Evolutionary conservation across 2,329 filamentous ascomycete species (phyloP).

Genomic region (Venturia aucupariae): DNA sequence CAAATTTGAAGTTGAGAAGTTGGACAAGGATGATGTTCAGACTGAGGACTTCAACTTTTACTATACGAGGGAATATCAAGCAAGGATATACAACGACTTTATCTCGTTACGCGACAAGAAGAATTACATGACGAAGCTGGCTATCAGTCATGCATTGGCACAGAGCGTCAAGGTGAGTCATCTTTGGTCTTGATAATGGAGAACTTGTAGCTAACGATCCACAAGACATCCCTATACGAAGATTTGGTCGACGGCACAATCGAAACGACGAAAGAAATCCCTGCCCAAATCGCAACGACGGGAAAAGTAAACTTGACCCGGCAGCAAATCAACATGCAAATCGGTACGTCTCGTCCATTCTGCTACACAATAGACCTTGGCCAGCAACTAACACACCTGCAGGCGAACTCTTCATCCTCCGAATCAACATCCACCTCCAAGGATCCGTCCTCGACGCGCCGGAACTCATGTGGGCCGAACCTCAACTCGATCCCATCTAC

Average conservation of each 20-base stretch:
- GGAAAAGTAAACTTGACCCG: constrained; percentile 85
- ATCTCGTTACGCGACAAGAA: constrained; percentile 88
- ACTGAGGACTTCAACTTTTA: constrained; percentile 99
- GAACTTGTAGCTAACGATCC: not conserved
- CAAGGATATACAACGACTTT: constrained; percentile 98
- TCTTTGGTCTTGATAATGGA: not conserved
- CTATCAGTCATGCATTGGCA: constrained; percentile 88
- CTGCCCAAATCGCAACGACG: constrained; percentile 82
- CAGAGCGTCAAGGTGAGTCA: constrained; percentile 77
- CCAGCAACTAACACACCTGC: not conserved
- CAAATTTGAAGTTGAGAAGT: constrained; percentile 87
- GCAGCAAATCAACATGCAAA: constrained; percentile 97
- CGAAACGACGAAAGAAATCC: constrained; percentile 84
- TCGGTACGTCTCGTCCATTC: constrained; percentile 44
- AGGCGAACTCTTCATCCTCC: constrained; percentile 80
- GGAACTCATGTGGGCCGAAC: constrained; percentile 97
- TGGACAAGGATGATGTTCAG: constrained; percentile 81
- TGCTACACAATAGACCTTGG: not conserved
- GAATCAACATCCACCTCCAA: constrained; percentile 97
- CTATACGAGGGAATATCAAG: constrained; percentile 95
- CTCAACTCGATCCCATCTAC: constrained; percentile 92
- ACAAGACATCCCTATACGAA: constrained; percentile 83
- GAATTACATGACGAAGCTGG: constrained; percentile 97
- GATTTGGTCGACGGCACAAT: constrained; percentile 92
- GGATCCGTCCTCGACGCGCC: constrained; percentile 93